phyloP scores from a whole-genome alignment of 2,329 filamentous ascomycete species.

The Neopestalotiopsis sp. region DNA sequence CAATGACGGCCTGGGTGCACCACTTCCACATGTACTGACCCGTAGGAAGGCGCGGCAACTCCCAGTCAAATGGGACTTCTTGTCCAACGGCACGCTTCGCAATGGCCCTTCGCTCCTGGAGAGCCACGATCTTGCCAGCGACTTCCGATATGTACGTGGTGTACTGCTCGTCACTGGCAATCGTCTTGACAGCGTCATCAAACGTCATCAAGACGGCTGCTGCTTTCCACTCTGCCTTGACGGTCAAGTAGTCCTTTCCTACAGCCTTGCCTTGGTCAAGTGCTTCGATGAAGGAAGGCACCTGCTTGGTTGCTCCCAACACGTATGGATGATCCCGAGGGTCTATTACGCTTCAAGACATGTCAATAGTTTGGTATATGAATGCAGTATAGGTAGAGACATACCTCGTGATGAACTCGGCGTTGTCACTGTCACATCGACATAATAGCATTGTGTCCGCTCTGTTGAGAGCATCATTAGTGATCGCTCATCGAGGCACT shows the following conservation, averaged over 20 bases:
- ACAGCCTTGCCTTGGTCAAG: constrained; percentile 28
- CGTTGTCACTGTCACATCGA: constrained; percentile 42
- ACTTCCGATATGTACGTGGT: constrained; percentile 25
- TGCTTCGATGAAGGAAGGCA: constrained; percentile 33
- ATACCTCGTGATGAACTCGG: constrained; percentile 41
- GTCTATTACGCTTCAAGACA: constrained; percentile 36
- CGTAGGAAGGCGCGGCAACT: constrained; percentile 37
- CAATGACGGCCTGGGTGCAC: constrained; percentile 35
- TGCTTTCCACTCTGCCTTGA: constrained; percentile 37
- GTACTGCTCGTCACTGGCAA: constrained; percentile 33
- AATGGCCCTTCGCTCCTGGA: constrained; percentile 19
- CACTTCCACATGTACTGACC: constrained; percentile 42
- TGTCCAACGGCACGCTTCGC: constrained; percentile 28
- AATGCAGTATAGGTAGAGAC: too few relatives aligned
- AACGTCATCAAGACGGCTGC: constrained; percentile 37
- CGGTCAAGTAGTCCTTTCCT: constrained; percentile 32
- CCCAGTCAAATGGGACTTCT: constrained; percentile 39
- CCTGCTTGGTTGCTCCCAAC: constrained; percentile 39
- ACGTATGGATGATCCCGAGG: constrained; percentile 44
- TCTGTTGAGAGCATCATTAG: constrained; percentile 19
- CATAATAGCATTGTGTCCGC: constrained; percentile 43
- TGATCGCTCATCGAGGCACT: too few relatives aligned
- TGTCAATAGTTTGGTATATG: neutral
- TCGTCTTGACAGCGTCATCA: constrained; percentile 38
- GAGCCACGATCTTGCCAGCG: constrained; percentile 6